These are phyloP conservation scores for Pilatotrama ljubarskyi DNA, from an alignment of 768 basidiomycete genomes.

Conservation along the genomic window DNA sequence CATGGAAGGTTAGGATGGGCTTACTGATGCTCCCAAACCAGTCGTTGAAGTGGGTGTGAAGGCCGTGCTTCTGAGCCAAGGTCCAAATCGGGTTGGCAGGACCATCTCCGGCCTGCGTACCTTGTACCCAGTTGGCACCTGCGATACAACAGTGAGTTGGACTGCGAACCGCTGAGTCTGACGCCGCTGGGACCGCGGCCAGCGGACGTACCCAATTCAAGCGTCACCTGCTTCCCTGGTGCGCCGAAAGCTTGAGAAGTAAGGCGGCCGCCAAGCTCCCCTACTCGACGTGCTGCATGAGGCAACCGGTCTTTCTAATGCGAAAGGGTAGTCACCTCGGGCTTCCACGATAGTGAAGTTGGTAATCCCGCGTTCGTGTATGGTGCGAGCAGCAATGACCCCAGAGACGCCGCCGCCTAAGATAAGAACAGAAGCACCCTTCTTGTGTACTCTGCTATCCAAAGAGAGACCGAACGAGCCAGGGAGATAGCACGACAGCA, in stretches of 20 bases:
- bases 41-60: slow-evolving; percentile 44
- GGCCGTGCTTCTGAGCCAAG: slow-evolving; percentile 50
- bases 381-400: slow-evolving; percentile 58
- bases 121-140: slow-evolving; percentile 39
- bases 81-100: slow-evolving; percentile 56
- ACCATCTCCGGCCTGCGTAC: slow-evolving; percentile 45
- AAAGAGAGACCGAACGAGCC: background rate
- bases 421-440: slow-evolving; percentile 43
- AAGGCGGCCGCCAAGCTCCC: slow-evolving; percentile 59
- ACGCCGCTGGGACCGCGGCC: slow-evolving; percentile 46
- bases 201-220: slow-evolving; percentile 40
- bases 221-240: slow-evolving; percentile 35
- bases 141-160: background rate
- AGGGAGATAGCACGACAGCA: background rate
- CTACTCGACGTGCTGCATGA: background rate
- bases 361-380: slow-evolving; percentile 51
- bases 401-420: slow-evolving; percentile 68
- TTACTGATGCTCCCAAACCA: slow-evolving; percentile 28
- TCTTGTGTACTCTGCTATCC: background rate
- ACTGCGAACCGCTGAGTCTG: no score
- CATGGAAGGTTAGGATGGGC: no score
- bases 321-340: no score
- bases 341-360: slow-evolving; percentile 61
- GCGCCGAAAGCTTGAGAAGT: slow-evolving; percentile 42
- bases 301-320: no score